phyloP scores from a whole-genome alignment of 257 asterid species.

The Solanum etuberosum region DNA sequence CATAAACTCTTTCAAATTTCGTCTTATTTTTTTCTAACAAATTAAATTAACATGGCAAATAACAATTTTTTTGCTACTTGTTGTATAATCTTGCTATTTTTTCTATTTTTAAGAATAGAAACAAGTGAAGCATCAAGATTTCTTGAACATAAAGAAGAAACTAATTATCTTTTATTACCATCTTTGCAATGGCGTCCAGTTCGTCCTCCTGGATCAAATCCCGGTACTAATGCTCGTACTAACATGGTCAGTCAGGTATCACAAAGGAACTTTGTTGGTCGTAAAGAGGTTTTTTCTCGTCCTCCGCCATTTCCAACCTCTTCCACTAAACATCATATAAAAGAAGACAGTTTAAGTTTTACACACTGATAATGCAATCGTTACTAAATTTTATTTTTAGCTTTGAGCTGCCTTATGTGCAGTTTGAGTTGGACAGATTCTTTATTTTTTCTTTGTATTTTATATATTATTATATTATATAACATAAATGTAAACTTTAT shows the following conservation, averaged over 20 bases:
- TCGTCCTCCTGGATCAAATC: not conserved
- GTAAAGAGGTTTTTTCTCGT: not conserved
- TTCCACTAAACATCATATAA: not conserved
- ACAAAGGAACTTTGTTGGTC: not conserved
- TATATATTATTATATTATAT: not conserved
- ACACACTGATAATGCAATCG: not conserved
- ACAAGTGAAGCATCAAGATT: conserved; percentile 23
- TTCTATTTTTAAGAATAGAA: not conserved
- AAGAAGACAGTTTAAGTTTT: not conserved
- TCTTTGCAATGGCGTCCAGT: not conserved
- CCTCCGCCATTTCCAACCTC: not conserved
- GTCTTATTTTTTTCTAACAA: not conserved
- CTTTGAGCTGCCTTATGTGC: not conserved
- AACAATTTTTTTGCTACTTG: not conserved
- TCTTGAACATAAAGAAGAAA: conserved; percentile 25
- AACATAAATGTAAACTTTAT: not conserved
- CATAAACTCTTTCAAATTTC: not conserved
- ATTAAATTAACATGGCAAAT: not conserved
- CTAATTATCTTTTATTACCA: not conserved
- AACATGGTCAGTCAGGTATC: not conserved
- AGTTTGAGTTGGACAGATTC: not conserved
- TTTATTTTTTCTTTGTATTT: not conserved
- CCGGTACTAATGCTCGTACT: not conserved
- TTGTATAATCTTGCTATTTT: conserved; percentile 1
- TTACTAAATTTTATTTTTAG: not conserved